These are phyloP conservation scores for Trichoderma orchidacearum DNA, from an alignment of 495 filamentous ascomycete genomes.

Conservation along the genomic window DNA sequence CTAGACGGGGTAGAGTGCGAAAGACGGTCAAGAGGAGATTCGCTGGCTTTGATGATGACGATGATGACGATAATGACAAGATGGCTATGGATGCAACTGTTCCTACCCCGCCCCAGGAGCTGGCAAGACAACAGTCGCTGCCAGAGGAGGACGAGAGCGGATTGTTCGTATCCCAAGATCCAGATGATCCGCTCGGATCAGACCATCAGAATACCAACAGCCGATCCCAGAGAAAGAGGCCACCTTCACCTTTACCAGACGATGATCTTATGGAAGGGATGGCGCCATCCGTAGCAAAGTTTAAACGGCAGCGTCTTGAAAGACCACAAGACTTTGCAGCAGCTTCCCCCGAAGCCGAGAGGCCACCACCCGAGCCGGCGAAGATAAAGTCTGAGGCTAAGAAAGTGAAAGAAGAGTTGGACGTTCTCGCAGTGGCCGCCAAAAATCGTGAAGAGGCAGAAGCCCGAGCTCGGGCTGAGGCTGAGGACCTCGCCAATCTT, in stretches of 20 bases:
- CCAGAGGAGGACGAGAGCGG: slow-evolving; percentile 13
- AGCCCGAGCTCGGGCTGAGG: slow-evolving; percentile 42
- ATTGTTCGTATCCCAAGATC: slow-evolving; percentile 23
- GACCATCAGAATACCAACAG: slow-evolving; percentile 10
- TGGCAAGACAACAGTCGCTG: neutral
- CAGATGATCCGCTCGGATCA: slow-evolving; percentile 3
- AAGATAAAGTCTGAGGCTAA: slow-evolving; percentile 14
- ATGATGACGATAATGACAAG: slow-evolving; percentile 10
- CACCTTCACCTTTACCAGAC: slow-evolving; percentile 22
- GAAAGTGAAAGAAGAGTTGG: slow-evolving; percentile 44
- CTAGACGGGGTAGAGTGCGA: neutral
- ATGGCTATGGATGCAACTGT: neutral
- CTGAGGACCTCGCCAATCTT: slow-evolving; percentile 36
- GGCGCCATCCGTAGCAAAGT: slow-evolving; percentile 54
- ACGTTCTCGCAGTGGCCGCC: slow-evolving; percentile 56
- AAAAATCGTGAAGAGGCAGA: slow-evolving; percentile 58
- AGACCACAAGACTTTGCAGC: slow-evolving; percentile 24
- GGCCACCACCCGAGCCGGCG: slow-evolving; percentile 6
- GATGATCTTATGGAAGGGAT: slow-evolving; percentile 46
- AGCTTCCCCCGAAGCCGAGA: slow-evolving; percentile 7
- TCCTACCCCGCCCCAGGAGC: neutral
- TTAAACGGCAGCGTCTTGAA: slow-evolving; percentile 54
- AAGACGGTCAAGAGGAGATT: slow-evolving; percentile 1
- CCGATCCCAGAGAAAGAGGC: slow-evolving; percentile 31
- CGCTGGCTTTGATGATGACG: slow-evolving; percentile 10